Base-by-base conservation (phyloP, 169 alveolate species). In the Plasmodium gonderi region DNA sequence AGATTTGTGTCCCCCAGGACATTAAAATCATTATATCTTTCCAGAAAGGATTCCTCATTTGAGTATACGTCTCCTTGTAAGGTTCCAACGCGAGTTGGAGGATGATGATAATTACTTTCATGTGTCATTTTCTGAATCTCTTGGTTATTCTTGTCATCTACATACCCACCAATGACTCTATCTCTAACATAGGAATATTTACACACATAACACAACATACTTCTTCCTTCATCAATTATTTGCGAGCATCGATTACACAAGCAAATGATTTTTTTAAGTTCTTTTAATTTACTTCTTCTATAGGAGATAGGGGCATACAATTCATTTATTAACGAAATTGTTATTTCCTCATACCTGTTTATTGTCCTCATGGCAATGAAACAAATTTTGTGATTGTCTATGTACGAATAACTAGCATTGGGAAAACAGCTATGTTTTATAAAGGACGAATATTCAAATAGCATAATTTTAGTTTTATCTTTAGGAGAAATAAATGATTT, bases 201-300 rank as follows among this genome's bases (percentile, higher is more conserved):
- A 40, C 94, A 87, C 7, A 77, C 36, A 26, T 79, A 54, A 80
- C 93, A 85, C 14, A 80, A 77, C n/a, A 87, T 90, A 54, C 77
- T 72, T 36, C 93, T 81, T 60, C 77, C 85, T 64, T 93, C 90
- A 45, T 93, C 96, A 2, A 90, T 80, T 80, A 92, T 85, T 76
- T 82, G 89, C 54, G 87, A 67, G 29, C 92, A 76, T 29, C 92
- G 75, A 74, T 80, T 90, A 42, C 94, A 90, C n/a, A 79, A 78
- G 36, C 94, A 90, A 20, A 8, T 51, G 12, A 44, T 36, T 20
- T 38, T 90, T 79, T 90, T 90, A 0, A 90, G n/a, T 31, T 64
- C 76, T 14, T n/a, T 74, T 44, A 93, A 69, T 78, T 79, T 77
- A 8, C 75, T 17, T 68, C 90, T 87, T 51, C 90, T 75, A 72